A percentile compares a stretch with the other conserved stretches of the same genome.
Evolutionary conservation across 2,329 filamentous ascomycete species (phyloP).

Genomic region (Rasamsonia emersonii): DNA sequence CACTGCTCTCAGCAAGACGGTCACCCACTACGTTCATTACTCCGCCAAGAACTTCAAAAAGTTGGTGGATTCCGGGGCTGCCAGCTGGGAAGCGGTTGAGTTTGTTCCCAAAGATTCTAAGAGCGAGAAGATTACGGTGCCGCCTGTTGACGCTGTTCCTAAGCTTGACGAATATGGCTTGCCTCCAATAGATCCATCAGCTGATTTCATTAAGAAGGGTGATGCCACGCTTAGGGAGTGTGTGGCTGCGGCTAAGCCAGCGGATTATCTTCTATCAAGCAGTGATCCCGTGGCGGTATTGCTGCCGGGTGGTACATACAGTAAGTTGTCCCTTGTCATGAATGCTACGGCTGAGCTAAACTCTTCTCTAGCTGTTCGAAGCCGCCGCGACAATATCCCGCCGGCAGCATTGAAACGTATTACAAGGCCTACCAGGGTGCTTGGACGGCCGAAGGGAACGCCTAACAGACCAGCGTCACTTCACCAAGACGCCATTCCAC

Average conservation of each 20-base stretch:
- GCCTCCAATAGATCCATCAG: slow-evolving; percentile 22
- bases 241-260: slow-evolving; percentile 22
- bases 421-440: slow-evolving; percentile 3
- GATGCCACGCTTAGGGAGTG: slow-evolving; percentile 36
- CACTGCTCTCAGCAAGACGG: slow-evolving; percentile 39
- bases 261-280: slow-evolving; percentile 24
- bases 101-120: slow-evolving; percentile 24
- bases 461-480: slow-evolving; percentile 5
- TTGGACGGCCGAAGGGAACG: slow-evolving; percentile 13
- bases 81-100: slow-evolving; percentile 47
- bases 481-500: not conserved
- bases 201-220: slow-evolving; percentile 32
- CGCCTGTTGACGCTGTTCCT: slow-evolving; percentile 22
- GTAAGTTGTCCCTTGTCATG: too few species aligned
- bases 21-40: slow-evolving; percentile 48
- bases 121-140: slow-evolving; percentile 17
- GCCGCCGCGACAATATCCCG: slow-evolving; percentile 6
- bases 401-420: slow-evolving; percentile 7
- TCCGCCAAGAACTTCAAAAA: slow-evolving; percentile 44
- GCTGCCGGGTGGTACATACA: slow-evolving; percentile 21
- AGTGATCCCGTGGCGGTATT: slow-evolving; percentile 25
- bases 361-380: slow-evolving; percentile 4
- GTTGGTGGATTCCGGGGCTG: slow-evolving; percentile 42
- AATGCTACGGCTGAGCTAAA: not conserved
- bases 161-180: slow-evolving; percentile 43